Evolutionary conservation across 768 basidiomycete species (phyloP).

Genomic region (Russula emetica): DNA sequence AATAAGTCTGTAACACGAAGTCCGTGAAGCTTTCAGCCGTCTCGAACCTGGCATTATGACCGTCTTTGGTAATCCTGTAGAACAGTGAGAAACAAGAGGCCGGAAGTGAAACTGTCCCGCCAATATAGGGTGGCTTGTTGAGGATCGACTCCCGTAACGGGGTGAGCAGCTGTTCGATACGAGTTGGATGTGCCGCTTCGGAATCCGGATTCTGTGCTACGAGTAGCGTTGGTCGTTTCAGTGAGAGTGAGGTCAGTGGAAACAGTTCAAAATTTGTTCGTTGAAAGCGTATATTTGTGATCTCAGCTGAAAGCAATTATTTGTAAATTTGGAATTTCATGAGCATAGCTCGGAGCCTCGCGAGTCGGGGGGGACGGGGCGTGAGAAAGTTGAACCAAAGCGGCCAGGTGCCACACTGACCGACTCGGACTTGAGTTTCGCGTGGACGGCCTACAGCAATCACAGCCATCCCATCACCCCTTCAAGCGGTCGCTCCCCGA

Average conservation of each 20-base stretch:
- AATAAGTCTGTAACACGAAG: background rate
- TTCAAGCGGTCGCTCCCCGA: too few species aligned
- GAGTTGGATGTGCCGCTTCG: background rate
- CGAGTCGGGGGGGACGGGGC: too few species aligned
- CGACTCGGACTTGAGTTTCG: too few species aligned
- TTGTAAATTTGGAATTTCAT: background rate
- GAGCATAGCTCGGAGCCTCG: background rate
- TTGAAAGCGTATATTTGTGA: background rate
- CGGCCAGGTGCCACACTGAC: too few species aligned
- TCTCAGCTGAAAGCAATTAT: background rate
- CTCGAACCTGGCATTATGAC: background rate
- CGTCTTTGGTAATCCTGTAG: background rate
- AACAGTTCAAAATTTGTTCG: background rate
- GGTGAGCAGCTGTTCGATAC: background rate
- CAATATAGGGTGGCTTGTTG: slow-evolving; percentile 18
- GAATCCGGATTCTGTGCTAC: too few species aligned
- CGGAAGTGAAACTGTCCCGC: background rate
- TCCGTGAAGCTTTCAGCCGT: too few species aligned
- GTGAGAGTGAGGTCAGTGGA: background rate
- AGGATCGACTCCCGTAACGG: slow-evolving; percentile 7
- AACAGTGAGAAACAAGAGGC: background rate
- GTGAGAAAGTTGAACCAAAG: too few species aligned
- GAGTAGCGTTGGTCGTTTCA: too few species aligned
- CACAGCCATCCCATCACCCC: too few species aligned
- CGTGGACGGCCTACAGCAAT: too few species aligned